Percentiles rank a stretch among this genome's conserved stretches.
Evolutionary conservation across 495 filamentous ascomycete genomes (phyloP).

Genomic region (Annulohypoxylon stygium): DNA sequence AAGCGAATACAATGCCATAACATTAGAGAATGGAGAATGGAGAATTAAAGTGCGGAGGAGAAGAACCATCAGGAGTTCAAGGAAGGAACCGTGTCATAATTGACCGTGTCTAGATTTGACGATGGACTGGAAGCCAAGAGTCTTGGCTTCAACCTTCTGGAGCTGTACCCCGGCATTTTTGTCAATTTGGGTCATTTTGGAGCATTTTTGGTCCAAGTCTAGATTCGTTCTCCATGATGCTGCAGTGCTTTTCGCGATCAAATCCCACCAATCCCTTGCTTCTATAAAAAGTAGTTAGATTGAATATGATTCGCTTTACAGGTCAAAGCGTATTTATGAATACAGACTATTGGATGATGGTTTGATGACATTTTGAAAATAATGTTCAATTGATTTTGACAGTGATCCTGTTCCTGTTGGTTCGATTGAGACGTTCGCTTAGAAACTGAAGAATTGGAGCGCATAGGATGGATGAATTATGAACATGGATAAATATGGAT

Average conservation of each 20-base stretch:
- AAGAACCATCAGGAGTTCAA: background rate
- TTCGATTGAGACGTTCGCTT: background rate
- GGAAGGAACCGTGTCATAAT: conserved; percentile 29
- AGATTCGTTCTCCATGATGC: conserved; percentile 8
- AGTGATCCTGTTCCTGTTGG: background rate
- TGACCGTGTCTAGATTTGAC: background rate
- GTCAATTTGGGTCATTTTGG: background rate
- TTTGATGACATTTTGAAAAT: background rate
- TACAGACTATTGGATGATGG: background rate
- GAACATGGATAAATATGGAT: background rate
- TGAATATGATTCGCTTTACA: background rate
- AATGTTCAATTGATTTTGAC: background rate
- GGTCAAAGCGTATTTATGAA: conserved; percentile 3
- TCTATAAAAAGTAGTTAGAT: conserved; percentile 4
- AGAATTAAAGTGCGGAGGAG: background rate
- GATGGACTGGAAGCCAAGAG: conserved; percentile 17
- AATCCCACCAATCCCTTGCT: conserved; percentile 2
- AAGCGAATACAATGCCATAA: background rate
- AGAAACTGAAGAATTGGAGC: background rate
- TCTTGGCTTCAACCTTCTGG: conserved; percentile 22
- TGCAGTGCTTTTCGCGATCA: background rate
- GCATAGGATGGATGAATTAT: background rate
- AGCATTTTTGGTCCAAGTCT: background rate
- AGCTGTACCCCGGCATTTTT: conserved; percentile 9
- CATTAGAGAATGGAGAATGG: background rate